Conservation (phyloP, 257 asterid species). For the Solanum pimpinellifolium region DNA sequence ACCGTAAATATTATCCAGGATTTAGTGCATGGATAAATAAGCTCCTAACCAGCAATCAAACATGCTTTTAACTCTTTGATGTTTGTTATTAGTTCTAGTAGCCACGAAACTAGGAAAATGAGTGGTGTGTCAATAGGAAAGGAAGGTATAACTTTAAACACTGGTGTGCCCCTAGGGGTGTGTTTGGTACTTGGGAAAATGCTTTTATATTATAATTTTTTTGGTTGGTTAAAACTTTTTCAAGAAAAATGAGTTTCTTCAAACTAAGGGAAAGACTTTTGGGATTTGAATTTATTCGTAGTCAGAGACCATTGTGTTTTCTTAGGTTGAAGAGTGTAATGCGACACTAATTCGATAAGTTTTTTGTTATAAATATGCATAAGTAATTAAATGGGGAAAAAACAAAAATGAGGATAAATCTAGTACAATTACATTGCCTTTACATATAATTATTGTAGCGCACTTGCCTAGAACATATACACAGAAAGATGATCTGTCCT, state of each 20-base stretch:
- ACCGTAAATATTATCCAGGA: background rate
- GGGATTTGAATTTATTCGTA: background rate
- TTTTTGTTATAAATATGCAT: background rate
- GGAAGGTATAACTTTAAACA: background rate
- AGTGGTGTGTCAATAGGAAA: background rate
- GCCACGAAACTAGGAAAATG: background rate
- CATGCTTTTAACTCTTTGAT: background rate
- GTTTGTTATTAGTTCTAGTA: background rate
- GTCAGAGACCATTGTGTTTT: background rate
- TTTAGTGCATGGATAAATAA: background rate
- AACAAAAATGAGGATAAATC: background rate
- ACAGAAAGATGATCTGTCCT: background rate
- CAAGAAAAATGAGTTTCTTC: background rate
- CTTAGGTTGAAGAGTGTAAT: background rate
- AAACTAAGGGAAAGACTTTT: background rate
- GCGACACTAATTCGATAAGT: background rate
- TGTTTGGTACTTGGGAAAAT: background rate
- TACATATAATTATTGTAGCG: background rate
- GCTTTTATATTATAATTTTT: background rate
- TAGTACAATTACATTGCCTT: background rate
- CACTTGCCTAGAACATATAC: background rate
- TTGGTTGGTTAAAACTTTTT: background rate
- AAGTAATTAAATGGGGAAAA: background rate
- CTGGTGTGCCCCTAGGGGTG: background rate
- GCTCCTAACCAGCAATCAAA: background rate